These are phyloP conservation scores for Nematocida displodere DNA, from an alignment of 371 early-diverging fungal species.

Conservation along the genomic window DNA sequence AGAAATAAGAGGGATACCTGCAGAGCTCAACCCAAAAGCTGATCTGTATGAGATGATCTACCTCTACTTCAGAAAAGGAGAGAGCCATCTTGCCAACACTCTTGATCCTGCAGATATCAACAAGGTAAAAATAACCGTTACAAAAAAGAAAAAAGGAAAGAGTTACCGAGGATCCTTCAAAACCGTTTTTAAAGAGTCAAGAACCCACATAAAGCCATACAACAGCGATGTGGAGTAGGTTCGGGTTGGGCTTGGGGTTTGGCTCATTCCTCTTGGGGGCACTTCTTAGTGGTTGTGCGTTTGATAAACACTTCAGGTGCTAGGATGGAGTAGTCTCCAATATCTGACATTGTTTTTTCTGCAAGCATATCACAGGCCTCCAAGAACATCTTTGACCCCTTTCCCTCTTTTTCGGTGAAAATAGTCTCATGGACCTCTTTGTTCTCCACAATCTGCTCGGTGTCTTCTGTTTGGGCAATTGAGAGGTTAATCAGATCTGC, in stretches of 20 bases:
- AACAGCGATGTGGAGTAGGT: neutral
- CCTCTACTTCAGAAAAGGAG: conserved; percentile 12
- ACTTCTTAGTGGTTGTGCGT: conserved; percentile 35
- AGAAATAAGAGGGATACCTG: no score
- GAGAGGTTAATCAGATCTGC: conserved; percentile 20
- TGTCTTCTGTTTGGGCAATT: conserved; percentile 34
- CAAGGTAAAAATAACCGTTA: conserved; percentile 36
- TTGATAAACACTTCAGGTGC: conserved; percentile 36
- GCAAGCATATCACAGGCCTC: conserved; percentile 22
- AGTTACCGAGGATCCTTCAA: neutral
- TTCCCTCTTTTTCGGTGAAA: conserved; percentile 1
- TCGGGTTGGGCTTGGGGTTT: neutral
- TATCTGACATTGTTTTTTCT: neutral
- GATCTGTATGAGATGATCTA: conserved; percentile 49
- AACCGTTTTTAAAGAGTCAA: conserved; percentile 34
- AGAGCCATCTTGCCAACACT: conserved; percentile 16
- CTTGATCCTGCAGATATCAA: conserved; percentile 38
- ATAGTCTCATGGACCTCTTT: conserved; percentile 37
- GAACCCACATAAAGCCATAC: conserved; percentile 18
- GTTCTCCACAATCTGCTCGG: conserved; percentile 39
- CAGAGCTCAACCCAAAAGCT: neutral
- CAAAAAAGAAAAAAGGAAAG: conserved; percentile 9
- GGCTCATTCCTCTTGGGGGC: neutral
- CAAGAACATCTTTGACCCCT: conserved; percentile 26
- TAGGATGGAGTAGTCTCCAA: conserved; percentile 27